Evolutionary conservation across 1,139 yeast genomes (phyloP).

Genomic region (Kodamaea arcana): DNA sequence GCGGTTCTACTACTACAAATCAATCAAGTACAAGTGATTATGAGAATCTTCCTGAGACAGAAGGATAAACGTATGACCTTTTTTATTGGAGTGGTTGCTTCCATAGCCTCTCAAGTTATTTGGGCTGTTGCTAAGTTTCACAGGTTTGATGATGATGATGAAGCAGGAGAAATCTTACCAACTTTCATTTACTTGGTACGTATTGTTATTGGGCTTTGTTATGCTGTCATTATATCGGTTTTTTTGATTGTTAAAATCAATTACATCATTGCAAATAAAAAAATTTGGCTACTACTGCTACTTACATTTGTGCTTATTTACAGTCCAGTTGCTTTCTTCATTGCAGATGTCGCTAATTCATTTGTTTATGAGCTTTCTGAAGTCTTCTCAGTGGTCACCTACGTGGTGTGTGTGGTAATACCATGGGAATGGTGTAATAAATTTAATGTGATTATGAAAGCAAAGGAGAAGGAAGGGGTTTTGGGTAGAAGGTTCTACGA

Average conservation of each 20-base stretch:
- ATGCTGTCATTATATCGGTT: conserved; percentile 62
- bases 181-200: conserved; percentile 77
- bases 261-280: conserved; percentile 48
- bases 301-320: conserved; percentile 58
- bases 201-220: conserved; percentile 69
- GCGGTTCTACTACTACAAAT: conserved; percentile 59
- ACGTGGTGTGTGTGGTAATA: conserved; percentile 68
- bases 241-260: conserved; percentile 54
- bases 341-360: conserved; percentile 70
- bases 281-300: conserved; percentile 52
- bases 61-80: conserved; percentile 67
- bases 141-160: conserved; percentile 27
- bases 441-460: conserved; percentile 54
- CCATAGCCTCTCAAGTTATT: conserved; percentile 57
- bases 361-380: conserved; percentile 73
- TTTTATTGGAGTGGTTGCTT: conserved; percentile 54
- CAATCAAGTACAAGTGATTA: conserved; percentile 73
- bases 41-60: conserved; percentile 67
- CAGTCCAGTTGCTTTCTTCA: conserved; percentile 68
- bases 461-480: conserved; percentile 73
- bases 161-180: conserved; percentile 60
- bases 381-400: conserved; percentile 65
- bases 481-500: conserved; percentile 76
- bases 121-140: conserved; percentile 67
- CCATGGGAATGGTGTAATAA: conserved; percentile 91